These are phyloP conservation scores for Russula sp. DNA, from an alignment of 768 basidiomycete species.

Conservation along the genomic window DNA sequence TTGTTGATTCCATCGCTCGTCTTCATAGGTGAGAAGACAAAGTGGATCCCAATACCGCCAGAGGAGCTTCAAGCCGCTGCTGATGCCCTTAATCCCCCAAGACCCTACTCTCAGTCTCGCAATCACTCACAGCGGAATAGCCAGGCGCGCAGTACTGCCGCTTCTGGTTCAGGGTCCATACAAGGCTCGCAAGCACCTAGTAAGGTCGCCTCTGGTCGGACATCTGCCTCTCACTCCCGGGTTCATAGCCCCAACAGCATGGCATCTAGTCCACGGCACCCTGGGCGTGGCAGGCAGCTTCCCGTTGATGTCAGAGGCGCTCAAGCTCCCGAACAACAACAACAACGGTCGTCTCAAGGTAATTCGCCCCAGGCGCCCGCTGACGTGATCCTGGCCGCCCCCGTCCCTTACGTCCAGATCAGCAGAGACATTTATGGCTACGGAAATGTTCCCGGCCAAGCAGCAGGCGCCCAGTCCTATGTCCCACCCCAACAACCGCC, in stretches of 20 bases:
- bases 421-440: constrained; percentile 18
- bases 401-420: constrained; percentile 21
- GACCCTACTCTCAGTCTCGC: constrained; percentile 28
- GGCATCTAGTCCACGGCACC: constrained; percentile 44
- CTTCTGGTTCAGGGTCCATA: constrained; percentile 31
- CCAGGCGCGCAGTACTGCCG: constrained; percentile 25
- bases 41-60: constrained; percentile 56
- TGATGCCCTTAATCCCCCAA: constrained; percentile 33
- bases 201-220: constrained; percentile 32
- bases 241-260: constrained; percentile 42
- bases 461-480: constrained; percentile 5
- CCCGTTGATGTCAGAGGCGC: neutral
- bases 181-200: constrained; percentile 36
- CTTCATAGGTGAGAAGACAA: constrained; percentile 46
- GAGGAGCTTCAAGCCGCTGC: constrained; percentile 50
- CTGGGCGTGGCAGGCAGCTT: constrained; percentile 17
- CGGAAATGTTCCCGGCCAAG: constrained; percentile 13
- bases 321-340: constrained; percentile 11
- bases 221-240: constrained; percentile 40
- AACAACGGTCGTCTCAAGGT: constrained; percentile 11
- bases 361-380: constrained; percentile 16
- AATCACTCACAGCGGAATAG: constrained; percentile 25
- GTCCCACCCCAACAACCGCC: constrained; percentile 1
- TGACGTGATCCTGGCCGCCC: constrained; percentile 17
- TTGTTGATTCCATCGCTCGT: constrained; percentile 3